Evolutionary conservation across 2,329 filamentous ascomycete species (phyloP), one percentile per base, ranked within the genome.

Genomic region (Paecilomyces sp.): DNA sequence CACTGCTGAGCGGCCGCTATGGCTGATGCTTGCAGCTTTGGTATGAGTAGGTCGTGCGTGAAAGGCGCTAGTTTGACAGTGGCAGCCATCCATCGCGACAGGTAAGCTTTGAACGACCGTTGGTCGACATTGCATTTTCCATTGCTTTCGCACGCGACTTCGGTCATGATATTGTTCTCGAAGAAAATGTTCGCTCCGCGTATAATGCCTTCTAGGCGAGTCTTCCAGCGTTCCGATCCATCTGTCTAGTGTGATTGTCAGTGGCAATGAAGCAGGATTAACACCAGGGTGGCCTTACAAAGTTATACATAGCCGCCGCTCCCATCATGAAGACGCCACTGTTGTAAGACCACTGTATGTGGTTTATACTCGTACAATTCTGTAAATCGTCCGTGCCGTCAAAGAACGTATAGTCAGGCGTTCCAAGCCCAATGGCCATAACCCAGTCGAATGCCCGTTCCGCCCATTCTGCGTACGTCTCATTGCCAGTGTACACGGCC

Each of bases 381-480:
- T 72, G 73, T 52, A 72, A 73, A 59, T 79, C 77, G 62, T 82
- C 80, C 1, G 79, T 79, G 5, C 83, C 84, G 62, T 86, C 84
- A 64, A 77, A 84, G 60, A 85, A 80, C 58, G 80, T 74, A 66
- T 79, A 85, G 0, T 71, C 72, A 11, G 74, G 70, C 51, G 76
- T 79, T 63, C 84, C 79, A 54, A 85, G 74, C 2, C 81, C 81
- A 8, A 83, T 75, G 25, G 68, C 70, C 6, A 68, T 66, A 15
- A 78, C 80, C 84, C 84, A 87, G 63, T 85, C 79, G 77, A 81
- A 84, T 6, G 88, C 79, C 66, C 80, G 87, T 61, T 84, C 80
- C 0, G 90, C 91, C 89, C 88, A 92, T 12, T 90, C 82, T 9
- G 83, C 80, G 68, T 93, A 94, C 0, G 88, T 92, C 59, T 81